Conservation (phyloP, 2,329 filamentous ascomycete genomes). For the Ustulina deusta region DNA sequence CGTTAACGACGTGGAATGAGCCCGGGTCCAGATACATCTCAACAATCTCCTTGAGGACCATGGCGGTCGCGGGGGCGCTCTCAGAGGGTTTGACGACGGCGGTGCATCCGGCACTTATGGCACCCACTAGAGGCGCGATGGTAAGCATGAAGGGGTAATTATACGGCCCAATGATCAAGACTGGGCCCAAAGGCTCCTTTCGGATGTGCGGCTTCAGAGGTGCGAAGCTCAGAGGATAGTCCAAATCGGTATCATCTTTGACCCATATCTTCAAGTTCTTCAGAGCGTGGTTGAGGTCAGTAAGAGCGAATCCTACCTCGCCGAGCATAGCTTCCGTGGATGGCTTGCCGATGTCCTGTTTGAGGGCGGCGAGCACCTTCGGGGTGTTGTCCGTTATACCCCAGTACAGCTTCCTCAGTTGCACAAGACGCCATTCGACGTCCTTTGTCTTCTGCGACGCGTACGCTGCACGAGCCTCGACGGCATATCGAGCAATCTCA, state of each 20-base stretch:
- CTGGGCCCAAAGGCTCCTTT: conserved; percentile 87
- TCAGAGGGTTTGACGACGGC: conserved; percentile 93
- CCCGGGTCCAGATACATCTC: conserved; percentile 80
- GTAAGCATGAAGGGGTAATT: conserved; percentile 92
- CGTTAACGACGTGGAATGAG: conserved; percentile 83
- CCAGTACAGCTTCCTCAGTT: conserved; percentile 97
- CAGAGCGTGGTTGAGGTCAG: conserved; percentile 82
- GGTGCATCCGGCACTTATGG: conserved; percentile 92
- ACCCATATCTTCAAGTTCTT: conserved; percentile 84
- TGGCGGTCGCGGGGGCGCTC: conserved; percentile 78
- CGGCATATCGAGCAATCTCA: conserved; percentile 71
- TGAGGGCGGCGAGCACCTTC: conserved; percentile 79
- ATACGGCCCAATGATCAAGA: conserved; percentile 90
- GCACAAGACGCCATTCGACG: conserved; percentile 82
- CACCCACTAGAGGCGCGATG: conserved; percentile 83
- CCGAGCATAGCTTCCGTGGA: conserved; percentile 77
- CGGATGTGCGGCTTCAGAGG: conserved; percentile 79
- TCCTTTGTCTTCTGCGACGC: conserved; percentile 83
- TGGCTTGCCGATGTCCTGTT: conserved; percentile 82
- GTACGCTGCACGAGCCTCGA: conserved; percentile 76
- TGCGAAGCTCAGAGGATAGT: conserved; percentile 76
- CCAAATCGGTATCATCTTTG: conserved; percentile 80
- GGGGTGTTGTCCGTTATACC: conserved; percentile 81
- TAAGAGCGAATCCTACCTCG: conserved; percentile 83
- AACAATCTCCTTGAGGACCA: conserved; percentile 83